phyloP scores from a whole-genome alignment of 768 basidiomycete species.

The Chlorophyllum brunneum region DNA sequence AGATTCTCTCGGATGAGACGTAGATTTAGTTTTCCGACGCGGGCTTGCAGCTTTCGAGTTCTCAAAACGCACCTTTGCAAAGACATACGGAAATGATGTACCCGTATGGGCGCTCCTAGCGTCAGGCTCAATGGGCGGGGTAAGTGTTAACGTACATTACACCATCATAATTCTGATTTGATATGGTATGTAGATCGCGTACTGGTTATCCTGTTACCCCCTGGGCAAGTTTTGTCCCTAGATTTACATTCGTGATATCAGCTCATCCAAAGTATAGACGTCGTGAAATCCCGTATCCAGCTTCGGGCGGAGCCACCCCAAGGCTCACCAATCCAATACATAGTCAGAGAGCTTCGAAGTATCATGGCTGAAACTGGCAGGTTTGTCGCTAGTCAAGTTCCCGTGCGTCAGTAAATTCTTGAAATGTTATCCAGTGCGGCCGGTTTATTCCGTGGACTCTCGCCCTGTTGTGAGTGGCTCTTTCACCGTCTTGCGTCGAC shows the following conservation, averaged over 20 bases:
- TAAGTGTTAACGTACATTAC: conserved; percentile 30
- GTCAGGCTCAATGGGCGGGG: conserved; percentile 81
- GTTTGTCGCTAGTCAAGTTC: conserved; percentile 38
- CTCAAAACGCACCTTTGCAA: conserved; percentile 72
- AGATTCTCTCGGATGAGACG: not conserved
- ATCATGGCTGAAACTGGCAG: conserved; percentile 70
- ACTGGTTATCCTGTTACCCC: conserved; percentile 94
- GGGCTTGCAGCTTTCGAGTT: conserved; percentile 73
- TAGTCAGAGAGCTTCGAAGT: conserved; percentile 60
- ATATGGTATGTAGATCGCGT: conserved; percentile 52
- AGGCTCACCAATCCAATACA: conserved; percentile 74
- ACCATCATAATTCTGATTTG: not conserved
- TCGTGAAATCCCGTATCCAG: conserved; percentile 89
- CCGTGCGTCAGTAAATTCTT: not conserved
- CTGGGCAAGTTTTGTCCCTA: conserved; percentile 44
- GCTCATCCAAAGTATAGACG: conserved; percentile 46
- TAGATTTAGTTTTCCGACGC: not conserved
- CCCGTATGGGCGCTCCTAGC: conserved; percentile 85
- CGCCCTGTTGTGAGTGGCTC: conserved; percentile 65
- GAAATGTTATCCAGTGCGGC: conserved; percentile 28
- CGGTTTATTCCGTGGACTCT: conserved; percentile 70
- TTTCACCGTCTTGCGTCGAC: not conserved
- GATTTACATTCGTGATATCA: not conserved
- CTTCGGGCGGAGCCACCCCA: conserved; percentile 69
- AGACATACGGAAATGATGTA: conserved; percentile 58